Percentiles rank a stretch among this genome's conserved stretches.
phyloP scores from a whole-genome alignment of 2,329 filamentous ascomycete species.

The Blastomyces gilchristii region DNA sequence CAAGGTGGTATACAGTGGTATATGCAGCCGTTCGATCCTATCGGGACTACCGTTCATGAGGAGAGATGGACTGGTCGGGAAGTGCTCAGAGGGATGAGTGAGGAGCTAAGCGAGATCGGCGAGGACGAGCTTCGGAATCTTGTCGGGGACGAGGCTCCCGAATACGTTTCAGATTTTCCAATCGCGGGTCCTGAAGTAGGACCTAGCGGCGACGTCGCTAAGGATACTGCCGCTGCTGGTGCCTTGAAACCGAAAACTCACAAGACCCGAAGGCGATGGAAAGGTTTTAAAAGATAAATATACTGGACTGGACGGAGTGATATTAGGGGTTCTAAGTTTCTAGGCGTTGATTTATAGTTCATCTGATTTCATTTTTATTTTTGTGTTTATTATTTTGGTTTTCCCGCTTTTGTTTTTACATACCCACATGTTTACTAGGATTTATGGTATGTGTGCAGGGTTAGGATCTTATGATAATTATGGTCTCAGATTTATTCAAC shows the following conservation, averaged over 20 bases:
- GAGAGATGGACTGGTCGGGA: constrained; percentile 66
- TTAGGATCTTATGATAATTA: not conserved
- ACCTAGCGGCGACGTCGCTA: not conserved
- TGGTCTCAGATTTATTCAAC: not conserved
- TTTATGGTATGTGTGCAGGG: not conserved
- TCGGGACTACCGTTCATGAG: constrained; percentile 68
- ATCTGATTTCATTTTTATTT: not conserved
- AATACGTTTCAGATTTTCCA: constrained; percentile 9
- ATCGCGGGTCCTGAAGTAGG: not conserved
- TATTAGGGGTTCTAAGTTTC: not conserved
- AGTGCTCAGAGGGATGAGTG: constrained; percentile 62
- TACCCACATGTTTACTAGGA: constrained; percentile 1
- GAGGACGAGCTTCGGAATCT: constrained; percentile 77
- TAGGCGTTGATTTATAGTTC: not conserved
- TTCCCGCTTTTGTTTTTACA: not conserved
- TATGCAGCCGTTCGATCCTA: constrained; percentile 65
- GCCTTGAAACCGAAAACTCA: constrained; percentile 19
- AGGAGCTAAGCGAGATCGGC: constrained; percentile 83
- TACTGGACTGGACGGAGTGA: constrained; percentile 3
- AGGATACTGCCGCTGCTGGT: not conserved
- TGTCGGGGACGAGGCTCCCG: constrained; percentile 40
- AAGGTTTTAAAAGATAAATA: constrained; percentile 20
- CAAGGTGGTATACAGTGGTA: constrained; percentile 84
- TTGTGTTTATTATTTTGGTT: constrained; percentile 1
- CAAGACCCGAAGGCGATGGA: constrained; percentile 25